Percentiles rank a stretch among this genome's conserved stretches.
Evolutionary conservation across 345 rosid genomes (phyloP).

Genomic region (Cardamine occulta): DNA sequence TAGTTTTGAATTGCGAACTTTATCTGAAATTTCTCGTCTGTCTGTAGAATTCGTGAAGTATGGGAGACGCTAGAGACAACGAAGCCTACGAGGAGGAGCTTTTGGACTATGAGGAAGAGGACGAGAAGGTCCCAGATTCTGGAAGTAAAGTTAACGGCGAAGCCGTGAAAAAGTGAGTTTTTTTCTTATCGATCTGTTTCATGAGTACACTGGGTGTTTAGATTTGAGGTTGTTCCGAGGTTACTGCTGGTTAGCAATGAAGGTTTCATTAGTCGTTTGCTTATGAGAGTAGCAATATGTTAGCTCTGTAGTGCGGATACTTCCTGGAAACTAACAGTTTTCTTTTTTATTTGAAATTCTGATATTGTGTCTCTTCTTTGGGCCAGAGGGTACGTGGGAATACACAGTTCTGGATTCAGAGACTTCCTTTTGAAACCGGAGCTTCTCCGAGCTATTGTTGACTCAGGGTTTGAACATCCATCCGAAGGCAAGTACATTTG

Average conservation of each 20-base stretch:
- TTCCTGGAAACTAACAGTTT: neutral
- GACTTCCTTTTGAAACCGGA: slow-evolving; percentile 99
- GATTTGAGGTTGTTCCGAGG: neutral
- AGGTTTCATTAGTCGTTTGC: neutral
- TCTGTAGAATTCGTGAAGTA: slow-evolving; percentile 38
- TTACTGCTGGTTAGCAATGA: neutral
- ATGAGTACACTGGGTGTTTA: neutral
- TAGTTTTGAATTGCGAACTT: slow-evolving; percentile 11
- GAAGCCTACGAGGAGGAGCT: slow-evolving; percentile 99
- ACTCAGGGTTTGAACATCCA: slow-evolving; percentile 99
- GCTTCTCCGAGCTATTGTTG: slow-evolving; percentile 96
- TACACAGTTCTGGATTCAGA: slow-evolving; percentile 99
- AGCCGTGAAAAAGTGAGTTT: slow-evolving; percentile 78
- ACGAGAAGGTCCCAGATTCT: slow-evolving; percentile 82
- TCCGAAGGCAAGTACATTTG: slow-evolving; percentile 71
- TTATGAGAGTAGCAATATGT: neutral
- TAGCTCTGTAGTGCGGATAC: neutral
- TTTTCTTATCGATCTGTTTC: neutral
- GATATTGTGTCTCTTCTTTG: neutral
- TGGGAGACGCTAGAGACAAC: slow-evolving; percentile 96
- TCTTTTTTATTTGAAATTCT: neutral
- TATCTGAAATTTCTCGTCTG: neutral
- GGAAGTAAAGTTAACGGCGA: slow-evolving; percentile 80
- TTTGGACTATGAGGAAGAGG: slow-evolving; percentile 95
- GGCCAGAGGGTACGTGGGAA: slow-evolving; percentile 89